A percentile compares a stretch with the other conserved stretches of the same genome.
phyloP scores from a whole-genome alignment of 2,329 filamentous ascomycete genomes.

The Fusarium pseudonygamai region DNA sequence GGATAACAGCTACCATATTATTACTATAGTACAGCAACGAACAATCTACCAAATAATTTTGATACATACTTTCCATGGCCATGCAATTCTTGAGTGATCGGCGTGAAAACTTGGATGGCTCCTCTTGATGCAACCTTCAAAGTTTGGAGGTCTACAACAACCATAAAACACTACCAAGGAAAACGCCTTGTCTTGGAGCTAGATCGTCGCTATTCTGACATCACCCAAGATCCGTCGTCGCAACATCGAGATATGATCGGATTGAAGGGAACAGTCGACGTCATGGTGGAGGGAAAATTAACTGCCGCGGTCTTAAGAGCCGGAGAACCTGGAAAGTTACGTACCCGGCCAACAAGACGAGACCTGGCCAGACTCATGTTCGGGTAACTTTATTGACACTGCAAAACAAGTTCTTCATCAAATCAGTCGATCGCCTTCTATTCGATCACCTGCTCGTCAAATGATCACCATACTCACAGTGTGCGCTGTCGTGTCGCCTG shows the following conservation, averaged over 20 bases:
- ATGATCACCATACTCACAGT: background rate
- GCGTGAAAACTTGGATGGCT: background rate
- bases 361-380: background rate
- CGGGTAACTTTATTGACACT: background rate
- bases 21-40: conserved; percentile 21
- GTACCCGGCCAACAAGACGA: background rate
- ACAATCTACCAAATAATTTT: conserved; percentile 8
- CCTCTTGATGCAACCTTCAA: background rate
- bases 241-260: conserved; percentile 5
- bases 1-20: conserved; percentile 28
- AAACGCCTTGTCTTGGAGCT: background rate
- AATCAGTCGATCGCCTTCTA: background rate
- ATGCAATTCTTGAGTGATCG: conserved; percentile 5
- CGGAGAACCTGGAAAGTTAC: background rate
- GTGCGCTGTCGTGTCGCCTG: background rate
- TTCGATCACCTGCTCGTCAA: background rate
- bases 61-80: background rate
- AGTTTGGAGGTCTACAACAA: background rate
- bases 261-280: conserved; percentile 4
- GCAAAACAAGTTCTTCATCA: background rate
- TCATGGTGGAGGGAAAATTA: conserved; percentile 19
- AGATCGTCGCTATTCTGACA: conserved; percentile 19
- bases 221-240: conserved; percentile 11
- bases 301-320: conserved; percentile 17
- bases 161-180: background rate